Base-by-base conservation (phyloP, 2,329 filamentous ascomycete species). In the Cladosporium phlei region DNA sequence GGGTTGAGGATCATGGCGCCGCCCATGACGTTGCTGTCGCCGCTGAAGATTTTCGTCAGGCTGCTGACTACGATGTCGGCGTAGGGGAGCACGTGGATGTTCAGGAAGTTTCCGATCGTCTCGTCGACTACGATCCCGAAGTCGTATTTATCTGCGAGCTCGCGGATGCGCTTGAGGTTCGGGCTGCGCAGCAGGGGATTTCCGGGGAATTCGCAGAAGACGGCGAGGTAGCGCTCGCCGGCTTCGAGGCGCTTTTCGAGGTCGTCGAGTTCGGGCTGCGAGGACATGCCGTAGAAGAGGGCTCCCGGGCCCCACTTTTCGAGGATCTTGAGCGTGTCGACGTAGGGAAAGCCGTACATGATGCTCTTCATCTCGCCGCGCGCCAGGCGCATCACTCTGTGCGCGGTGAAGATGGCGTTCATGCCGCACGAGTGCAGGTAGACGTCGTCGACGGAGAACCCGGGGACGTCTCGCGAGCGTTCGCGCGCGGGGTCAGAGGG, bases 1-100 rank as follows among this genome's bases (percentile, higher is more conserved):
- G 81, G 79, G 52, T 85, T 85, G 43, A 85, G 67, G 12, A 85
- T 74, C 11, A 75, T 71, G 54, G 78, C 74, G 48, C 93, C 93
- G 49, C 90, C 93, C 91, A 97, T 97, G 55, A 98, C 93, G 66
- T 98, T 97, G 66, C 88, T 93, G 67, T 96, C 93, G 40, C 93
- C 93, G 47, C 88, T 95, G 70, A 98, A 98, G 45, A 97, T 85
- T 67, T 98, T 98, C 38, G 93, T 97, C 49, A 98, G 74, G 63
- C 88, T 95, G 72, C 88, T 95, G 47, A 95, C 91, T 4, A 97
- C 87, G 12, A 97, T 76, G 66, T 98, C 93, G 50, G 88, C 87
- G 61, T 84, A 86, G 2, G 85, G 88, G 4, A 98, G 77, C 3
- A 98, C 88, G 63, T 97, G 88, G 58, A 96, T 83, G 64, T 98